A percentile compares a stretch with the other conserved stretches of the same genome.
These are phyloP conservation scores for Lactarius quietus DNA, from an alignment of 768 basidiomycete species.

Conservation along the genomic window DNA sequence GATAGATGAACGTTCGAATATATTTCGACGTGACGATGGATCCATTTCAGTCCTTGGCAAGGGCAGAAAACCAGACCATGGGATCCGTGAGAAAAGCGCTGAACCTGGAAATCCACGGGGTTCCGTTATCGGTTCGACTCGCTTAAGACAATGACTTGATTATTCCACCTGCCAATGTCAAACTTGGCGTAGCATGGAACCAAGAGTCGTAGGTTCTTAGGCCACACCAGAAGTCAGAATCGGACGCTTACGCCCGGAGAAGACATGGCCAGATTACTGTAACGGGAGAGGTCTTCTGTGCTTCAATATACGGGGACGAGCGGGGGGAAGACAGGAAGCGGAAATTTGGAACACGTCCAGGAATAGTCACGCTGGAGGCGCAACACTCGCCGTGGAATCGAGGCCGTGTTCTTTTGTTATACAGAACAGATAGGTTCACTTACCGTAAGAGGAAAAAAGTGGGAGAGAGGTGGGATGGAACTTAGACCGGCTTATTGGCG, in stretches of 20 bases:
- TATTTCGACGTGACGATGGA: neutral
- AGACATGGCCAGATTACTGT: neutral
- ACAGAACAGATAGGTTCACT: constrained; percentile 43
- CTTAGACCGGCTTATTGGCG: neutral
- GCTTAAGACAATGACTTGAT: neutral
- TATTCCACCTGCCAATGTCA: neutral
- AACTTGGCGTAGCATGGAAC: neutral
- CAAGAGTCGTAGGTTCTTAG: neutral
- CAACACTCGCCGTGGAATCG: too few species aligned
- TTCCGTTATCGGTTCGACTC: too few species aligned
- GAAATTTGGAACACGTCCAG: too few species aligned
- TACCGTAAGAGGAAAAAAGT: too few species aligned
- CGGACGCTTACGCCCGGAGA: neutral
- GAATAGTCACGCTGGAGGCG: too few species aligned
- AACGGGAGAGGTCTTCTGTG: constrained; percentile 58
- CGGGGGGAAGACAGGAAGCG: too few species aligned
- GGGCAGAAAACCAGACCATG: too few species aligned
- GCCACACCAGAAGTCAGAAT: neutral
- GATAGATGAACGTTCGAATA: neutral
- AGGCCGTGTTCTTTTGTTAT: too few species aligned
- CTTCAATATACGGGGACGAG: constrained; percentile 33
- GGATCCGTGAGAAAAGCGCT: too few species aligned
- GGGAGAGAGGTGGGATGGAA: neutral
- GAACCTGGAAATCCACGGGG: too few species aligned
- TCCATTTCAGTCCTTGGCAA: too few species aligned